These are phyloP conservation scores for Pleodorina starrii DNA, from an alignment of 139 green algal genomes.

Conservation along the genomic window DNA sequence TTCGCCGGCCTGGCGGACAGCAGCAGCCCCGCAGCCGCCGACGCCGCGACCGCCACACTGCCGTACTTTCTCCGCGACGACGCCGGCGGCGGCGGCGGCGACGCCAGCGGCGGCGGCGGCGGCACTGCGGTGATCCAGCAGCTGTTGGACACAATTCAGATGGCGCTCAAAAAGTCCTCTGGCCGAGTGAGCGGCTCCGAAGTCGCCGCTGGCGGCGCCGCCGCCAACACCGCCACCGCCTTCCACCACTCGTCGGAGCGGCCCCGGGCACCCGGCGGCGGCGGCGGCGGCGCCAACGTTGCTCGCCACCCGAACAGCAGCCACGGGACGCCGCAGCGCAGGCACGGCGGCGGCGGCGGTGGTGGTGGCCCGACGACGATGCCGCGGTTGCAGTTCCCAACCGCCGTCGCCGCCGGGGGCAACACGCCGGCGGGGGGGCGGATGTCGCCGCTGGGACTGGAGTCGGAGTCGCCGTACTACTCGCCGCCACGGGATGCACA, in stretches of 20 bases:
- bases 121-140: constrained; percentile 13
- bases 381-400: not conserved
- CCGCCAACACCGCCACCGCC: not conserved
- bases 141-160: constrained; percentile 39
- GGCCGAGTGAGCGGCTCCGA: not conserved
- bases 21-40: not conserved
- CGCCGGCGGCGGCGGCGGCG: not conserved
- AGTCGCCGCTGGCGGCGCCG: not conserved
- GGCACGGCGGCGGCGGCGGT: not conserved
- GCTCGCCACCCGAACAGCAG: not conserved
- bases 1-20: not conserved
- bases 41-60: not conserved
- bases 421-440: too few species aligned
- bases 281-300: not conserved
- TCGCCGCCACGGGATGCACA: not conserved
- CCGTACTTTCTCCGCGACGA: not conserved
- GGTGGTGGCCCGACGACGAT: not conserved
- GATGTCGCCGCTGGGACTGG: not conserved
- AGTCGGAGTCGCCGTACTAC: not conserved
- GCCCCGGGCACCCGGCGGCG: not conserved
- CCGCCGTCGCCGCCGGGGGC: too few species aligned
- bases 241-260: too few species aligned
- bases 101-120: not conserved
- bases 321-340: too few species aligned
- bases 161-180: constrained; percentile 17